These are phyloP conservation scores for Quercus suber DNA, from an alignment of 306 rosid genomes.

Conservation along the genomic window DNA sequence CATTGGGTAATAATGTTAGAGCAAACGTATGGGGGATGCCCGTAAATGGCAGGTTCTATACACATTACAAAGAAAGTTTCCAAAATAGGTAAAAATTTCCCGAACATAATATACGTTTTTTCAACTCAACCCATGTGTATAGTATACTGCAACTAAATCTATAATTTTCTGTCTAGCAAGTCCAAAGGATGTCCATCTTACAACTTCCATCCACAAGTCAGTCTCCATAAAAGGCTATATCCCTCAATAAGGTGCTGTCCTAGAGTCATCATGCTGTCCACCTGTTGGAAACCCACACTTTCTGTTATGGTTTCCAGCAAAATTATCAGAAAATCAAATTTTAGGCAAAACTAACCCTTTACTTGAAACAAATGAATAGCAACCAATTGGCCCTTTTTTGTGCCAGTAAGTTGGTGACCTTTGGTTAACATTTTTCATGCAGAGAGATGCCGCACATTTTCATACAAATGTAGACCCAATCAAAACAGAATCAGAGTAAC, in stretches of 20 bases:
- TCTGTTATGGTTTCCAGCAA: neutral
- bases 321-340: neutral
- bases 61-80: neutral
- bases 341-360: neutral
- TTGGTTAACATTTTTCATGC: neutral
- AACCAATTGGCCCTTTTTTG: neutral
- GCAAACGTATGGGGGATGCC: neutral
- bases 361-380: neutral
- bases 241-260: neutral
- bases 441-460: neutral
- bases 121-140: neutral
- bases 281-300: neutral
- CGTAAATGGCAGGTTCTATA: neutral
- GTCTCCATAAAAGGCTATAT: neutral
- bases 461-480: neutral
- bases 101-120: neutral
- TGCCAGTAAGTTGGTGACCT: neutral
- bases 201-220: neutral
- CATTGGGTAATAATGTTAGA: neutral
- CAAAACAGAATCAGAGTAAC: neutral
- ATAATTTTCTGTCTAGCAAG: neutral
- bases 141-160: neutral
- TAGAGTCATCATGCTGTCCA: neutral
- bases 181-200: neutral
- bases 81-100: neutral